Percentiles rank a stretch among this genome's conserved stretches.
Conservation (phyloP, 441 rosid species). For the Adansonia madagascariensis region DNA sequence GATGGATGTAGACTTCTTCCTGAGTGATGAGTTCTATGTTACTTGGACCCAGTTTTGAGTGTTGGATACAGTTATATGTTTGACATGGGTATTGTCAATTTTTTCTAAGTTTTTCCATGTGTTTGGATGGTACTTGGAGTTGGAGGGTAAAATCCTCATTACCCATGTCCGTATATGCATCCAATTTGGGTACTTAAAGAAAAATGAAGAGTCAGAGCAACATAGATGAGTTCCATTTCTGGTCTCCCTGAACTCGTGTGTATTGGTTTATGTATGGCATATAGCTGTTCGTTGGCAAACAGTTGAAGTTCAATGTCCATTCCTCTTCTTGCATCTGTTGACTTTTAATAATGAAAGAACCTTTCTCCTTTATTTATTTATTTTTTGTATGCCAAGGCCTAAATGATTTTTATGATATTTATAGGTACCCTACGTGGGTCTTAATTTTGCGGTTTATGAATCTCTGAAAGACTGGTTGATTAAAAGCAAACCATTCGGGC, state of each 20-base stretch:
- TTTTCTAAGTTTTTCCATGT: too few relatives aligned
- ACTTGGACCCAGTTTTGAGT: too few relatives aligned
- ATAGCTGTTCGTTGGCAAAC: neutral
- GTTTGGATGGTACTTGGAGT: too few relatives aligned
- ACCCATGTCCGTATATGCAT: too few relatives aligned
- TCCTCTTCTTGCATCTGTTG: neutral
- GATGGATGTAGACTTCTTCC: constrained; percentile 13
- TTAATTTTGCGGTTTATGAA: constrained; percentile 96
- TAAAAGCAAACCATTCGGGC: constrained; percentile 63
- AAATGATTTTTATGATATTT: constrained; percentile 27
- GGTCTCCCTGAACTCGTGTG: neutral
- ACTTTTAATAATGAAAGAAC: neutral
- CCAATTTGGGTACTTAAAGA: too few relatives aligned
- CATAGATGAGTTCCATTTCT: neutral
- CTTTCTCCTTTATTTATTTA: neutral
- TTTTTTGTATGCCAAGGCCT: constrained; percentile 5
- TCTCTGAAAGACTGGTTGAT: constrained; percentile 87
- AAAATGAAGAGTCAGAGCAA: too few relatives aligned
- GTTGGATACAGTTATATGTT: too few relatives aligned
- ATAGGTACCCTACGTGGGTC: constrained; percentile 92
- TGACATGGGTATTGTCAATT: too few relatives aligned
- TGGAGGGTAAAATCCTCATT: too few relatives aligned
- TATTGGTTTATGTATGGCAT: neutral
- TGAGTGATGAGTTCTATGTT: neutral
- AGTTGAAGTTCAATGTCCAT: neutral